Conservation (phyloP, 2,329 filamentous ascomycete species). For the Bipolaris cookei region DNA sequence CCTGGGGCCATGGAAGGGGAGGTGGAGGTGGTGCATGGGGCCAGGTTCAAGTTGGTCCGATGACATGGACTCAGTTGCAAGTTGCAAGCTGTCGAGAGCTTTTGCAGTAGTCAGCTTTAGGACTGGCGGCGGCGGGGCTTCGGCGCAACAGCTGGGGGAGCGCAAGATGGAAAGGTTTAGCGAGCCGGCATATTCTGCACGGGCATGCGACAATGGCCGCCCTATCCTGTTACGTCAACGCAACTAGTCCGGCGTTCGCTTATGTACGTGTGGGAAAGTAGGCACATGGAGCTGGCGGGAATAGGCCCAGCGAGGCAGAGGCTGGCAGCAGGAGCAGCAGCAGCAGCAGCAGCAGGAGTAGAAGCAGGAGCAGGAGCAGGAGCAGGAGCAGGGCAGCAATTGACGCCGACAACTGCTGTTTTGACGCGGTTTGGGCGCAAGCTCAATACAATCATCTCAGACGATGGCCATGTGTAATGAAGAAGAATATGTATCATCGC, state of each 20-base stretch:
- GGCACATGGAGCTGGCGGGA: constrained; percentile 10
- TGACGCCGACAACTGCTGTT: background rate
- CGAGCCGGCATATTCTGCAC: constrained; percentile 15
- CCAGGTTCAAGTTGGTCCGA: constrained; percentile 11
- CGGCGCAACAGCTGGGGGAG: constrained; percentile 22
- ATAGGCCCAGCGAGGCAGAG: constrained; percentile 12
- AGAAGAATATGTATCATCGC: constrained; percentile 6
- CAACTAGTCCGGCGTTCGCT: constrained; percentile 16
- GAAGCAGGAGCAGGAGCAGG: too few species aligned
- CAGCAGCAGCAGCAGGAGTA: too few species aligned
- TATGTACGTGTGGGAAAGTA: constrained; percentile 2
- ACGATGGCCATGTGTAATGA: background rate
- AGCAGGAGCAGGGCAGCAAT: too few species aligned
- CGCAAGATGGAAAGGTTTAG: constrained; percentile 15
- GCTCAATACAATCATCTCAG: constrained; percentile 1
- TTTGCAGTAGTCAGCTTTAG: constrained; percentile 15
- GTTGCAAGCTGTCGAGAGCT: constrained; percentile 4
- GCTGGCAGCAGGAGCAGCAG: background rate
- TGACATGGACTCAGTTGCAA: constrained; percentile 9
- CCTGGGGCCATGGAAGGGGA: background rate
- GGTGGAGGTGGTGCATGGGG: background rate
- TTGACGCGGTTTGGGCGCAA: constrained; percentile 6
- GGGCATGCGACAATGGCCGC: constrained; percentile 10
- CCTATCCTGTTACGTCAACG: constrained; percentile 25
- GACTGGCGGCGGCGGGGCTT: constrained; percentile 14